Evolutionary conservation across 2,329 filamentous ascomycete species (phyloP).

Genomic region (Penicillium sp.): DNA sequence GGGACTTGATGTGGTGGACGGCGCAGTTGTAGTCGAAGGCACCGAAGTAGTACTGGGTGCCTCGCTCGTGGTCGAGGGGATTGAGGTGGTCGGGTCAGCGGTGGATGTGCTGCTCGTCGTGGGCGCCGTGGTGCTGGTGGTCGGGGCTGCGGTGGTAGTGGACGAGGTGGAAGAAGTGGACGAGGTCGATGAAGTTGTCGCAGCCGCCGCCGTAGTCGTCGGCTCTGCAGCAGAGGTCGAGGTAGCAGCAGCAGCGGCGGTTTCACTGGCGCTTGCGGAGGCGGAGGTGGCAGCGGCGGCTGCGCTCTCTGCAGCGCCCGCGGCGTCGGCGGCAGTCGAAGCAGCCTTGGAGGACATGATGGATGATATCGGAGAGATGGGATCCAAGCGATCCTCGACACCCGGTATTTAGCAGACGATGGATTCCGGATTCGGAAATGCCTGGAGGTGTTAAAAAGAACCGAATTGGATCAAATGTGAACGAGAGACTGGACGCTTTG

Average conservation of each 20-base stretch:
- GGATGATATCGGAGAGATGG: slow-evolving; percentile 1
- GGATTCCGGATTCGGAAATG: slow-evolving; percentile 2
- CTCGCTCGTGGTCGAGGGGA: slow-evolving; percentile 24
- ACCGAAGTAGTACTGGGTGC: slow-evolving; percentile 17
- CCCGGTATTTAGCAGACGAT: slow-evolving; percentile 3
- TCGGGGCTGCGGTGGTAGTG: slow-evolving; percentile 4
- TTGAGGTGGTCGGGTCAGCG: slow-evolving; percentile 18
- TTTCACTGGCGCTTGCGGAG: not conserved
- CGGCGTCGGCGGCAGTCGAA: not conserved
- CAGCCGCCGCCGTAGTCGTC: not conserved
- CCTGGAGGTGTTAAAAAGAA: not conserved
- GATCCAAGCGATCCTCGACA: slow-evolving; percentile 9
- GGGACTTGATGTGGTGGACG: slow-evolving; percentile 18
- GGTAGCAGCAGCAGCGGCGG: not conserved
- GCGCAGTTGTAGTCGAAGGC: slow-evolving; percentile 5
- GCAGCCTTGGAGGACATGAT: not conserved
- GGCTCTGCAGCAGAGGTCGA: not conserved
- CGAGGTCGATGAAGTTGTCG: not conserved
- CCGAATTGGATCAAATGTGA: slow-evolving; percentile 1
- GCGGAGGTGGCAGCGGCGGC: not conserved
- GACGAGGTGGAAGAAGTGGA: not conserved
- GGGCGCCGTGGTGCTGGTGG: slow-evolving; percentile 15
- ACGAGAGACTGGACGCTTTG: slow-evolving; percentile 15
- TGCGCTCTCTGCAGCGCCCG: not conserved
- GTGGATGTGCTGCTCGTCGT: slow-evolving; percentile 17